phyloP scores from a whole-genome alignment of 2,329 filamentous ascomycete species.

The Scolecobasidium constrictum region DNA sequence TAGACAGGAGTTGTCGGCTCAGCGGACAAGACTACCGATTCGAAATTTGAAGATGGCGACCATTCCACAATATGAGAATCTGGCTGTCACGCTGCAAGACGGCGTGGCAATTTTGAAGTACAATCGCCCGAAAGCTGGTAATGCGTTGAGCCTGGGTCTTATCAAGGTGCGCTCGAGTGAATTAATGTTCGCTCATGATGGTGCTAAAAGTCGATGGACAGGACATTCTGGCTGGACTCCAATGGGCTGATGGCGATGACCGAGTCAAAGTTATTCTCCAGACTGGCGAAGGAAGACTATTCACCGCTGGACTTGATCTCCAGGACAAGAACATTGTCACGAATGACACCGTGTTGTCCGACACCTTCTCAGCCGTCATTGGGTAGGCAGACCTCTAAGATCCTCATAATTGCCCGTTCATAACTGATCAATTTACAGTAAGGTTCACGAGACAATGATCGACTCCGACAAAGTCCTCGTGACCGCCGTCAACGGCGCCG shows the following conservation, averaged over 20 bases:
- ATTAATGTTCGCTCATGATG: too few species aligned
- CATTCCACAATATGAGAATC: neutral
- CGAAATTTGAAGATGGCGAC: too few species aligned
- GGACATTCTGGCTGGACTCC: slow-evolving; percentile 13
- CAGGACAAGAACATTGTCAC: slow-evolving; percentile 11
- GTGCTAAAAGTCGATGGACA: too few species aligned
- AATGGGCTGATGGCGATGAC: slow-evolving; percentile 13
- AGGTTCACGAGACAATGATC: slow-evolving; percentile 14
- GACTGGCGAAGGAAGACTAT: slow-evolving; percentile 15
- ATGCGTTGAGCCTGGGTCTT: slow-evolving; percentile 12
- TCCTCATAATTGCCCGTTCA: neutral
- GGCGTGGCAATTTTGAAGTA: slow-evolving; percentile 14
- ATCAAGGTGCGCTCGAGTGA: slow-evolving; percentile 12
- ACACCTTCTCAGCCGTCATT: slow-evolving; percentile 3
- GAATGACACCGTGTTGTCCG: slow-evolving; percentile 13
- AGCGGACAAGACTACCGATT: too few species aligned
- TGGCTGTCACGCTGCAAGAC: neutral
- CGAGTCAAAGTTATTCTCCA: slow-evolving; percentile 14
- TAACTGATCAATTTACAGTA: slow-evolving; percentile 11
- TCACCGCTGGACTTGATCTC: slow-evolving; percentile 16
- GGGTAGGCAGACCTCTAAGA: neutral
- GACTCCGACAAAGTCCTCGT: slow-evolving; percentile 16
- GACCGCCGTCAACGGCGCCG: slow-evolving; percentile 16
- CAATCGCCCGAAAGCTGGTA: slow-evolving; percentile 16
- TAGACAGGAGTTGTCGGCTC: too few species aligned